phyloP scores from a whole-genome alignment of 2,329 filamentous ascomycete genomes.

The Aspergillus jensenii region DNA sequence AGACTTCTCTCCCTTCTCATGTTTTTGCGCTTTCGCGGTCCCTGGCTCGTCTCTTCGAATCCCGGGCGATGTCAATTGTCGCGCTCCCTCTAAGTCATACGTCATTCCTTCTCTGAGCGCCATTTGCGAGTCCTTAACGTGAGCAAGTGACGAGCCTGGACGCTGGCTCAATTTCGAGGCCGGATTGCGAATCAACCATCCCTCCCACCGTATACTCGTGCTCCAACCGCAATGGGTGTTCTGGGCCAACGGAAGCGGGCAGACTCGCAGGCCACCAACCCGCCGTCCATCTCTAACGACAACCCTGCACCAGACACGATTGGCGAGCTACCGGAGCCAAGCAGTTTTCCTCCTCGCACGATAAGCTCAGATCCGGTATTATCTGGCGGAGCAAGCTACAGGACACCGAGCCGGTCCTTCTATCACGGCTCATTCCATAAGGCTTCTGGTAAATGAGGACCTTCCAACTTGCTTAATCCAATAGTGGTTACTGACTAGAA shows the following conservation, averaged over 20 bases:
- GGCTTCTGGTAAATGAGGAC: constrained; percentile 33
- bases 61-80: constrained; percentile 15
- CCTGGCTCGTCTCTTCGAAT: constrained; percentile 2
- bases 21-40: background rate
- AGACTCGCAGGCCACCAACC: constrained; percentile 27
- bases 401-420: constrained; percentile 46
- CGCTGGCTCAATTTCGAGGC: background rate
- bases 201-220: background rate
- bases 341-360: constrained; percentile 25
- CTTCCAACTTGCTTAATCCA: background rate
- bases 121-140: background rate
- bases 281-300: constrained; percentile 23
- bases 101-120: constrained; percentile 13
- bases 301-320: constrained; percentile 21
- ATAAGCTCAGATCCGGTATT: constrained; percentile 28
- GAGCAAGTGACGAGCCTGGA: background rate
- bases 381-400: constrained; percentile 33
- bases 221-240: constrained; percentile 25
- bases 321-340: constrained; percentile 28
- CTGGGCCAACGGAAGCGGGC: constrained; percentile 30
- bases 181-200: background rate
- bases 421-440: constrained; percentile 46
- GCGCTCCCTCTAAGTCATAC: constrained; percentile 15
- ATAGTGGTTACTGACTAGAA: constrained; percentile 20
- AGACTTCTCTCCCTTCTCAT: background rate